Conservation (phyloP, 495 filamentous ascomycete species). For the Penicillium desertorum region DNA sequence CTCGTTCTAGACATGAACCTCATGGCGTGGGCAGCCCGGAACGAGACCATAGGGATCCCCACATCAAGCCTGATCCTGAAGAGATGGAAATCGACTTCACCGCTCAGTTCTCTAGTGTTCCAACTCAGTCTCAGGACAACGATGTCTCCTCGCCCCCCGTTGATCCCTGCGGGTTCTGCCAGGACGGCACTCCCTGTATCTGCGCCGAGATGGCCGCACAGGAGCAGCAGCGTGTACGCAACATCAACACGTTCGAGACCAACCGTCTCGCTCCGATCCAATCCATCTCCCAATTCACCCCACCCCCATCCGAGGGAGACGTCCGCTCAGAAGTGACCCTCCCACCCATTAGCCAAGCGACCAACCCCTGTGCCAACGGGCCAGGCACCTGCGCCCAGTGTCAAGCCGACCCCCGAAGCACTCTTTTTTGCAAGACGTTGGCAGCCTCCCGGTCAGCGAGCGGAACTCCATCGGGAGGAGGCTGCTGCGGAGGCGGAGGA, state of each 20-base stretch:
- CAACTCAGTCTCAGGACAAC: slow-evolving; percentile 29
- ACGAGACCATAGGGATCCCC: slow-evolving; percentile 36
- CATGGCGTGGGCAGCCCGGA: slow-evolving; percentile 32
- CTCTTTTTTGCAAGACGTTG: slow-evolving; percentile 82
- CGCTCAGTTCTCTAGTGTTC: slow-evolving; percentile 56
- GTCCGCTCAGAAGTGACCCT: slow-evolving; percentile 48
- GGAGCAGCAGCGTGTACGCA: slow-evolving; percentile 38
- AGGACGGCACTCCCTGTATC: slow-evolving; percentile 78
- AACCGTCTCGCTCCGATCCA: slow-evolving; percentile 51
- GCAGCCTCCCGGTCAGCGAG: slow-evolving; percentile 61
- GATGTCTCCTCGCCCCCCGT: slow-evolving; percentile 42
- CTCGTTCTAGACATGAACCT: slow-evolving; percentile 35
- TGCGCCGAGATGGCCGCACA: slow-evolving; percentile 71
- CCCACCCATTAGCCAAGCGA: slow-evolving; percentile 44
- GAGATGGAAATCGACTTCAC: slow-evolving; percentile 78
- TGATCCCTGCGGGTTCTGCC: slow-evolving; percentile 86
- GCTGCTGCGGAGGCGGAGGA: slow-evolving; percentile 54
- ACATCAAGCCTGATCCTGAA: slow-evolving; percentile 54
- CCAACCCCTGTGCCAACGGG: slow-evolving; percentile 61
- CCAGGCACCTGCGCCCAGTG: slow-evolving; percentile 83
- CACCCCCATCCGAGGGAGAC: slow-evolving; percentile 68
- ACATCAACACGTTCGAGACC: slow-evolving; percentile 37
- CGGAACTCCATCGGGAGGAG: slow-evolving; percentile 43
- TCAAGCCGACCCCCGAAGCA: slow-evolving; percentile 71
- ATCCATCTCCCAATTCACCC: slow-evolving; percentile 59